Evolutionary conservation across 257 asterid genomes (phyloP).

Genomic region (Solanum rostratum): DNA sequence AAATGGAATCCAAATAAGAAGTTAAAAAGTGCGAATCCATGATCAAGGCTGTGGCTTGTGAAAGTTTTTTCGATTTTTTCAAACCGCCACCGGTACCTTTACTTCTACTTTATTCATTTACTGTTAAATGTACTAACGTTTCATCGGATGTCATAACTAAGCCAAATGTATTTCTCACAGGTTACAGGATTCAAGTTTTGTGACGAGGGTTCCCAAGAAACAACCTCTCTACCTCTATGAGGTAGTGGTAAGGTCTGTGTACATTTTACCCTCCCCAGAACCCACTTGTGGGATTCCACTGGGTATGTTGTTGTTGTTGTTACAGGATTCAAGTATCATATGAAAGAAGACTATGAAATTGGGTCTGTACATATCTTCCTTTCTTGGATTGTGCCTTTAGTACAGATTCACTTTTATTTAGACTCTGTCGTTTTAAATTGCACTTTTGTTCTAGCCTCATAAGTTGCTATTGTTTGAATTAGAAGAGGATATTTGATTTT

Average conservation of each 20-base stretch:
- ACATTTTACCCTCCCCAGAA: no score
- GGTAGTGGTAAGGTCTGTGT: no score
- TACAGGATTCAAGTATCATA: constrained; percentile 48
- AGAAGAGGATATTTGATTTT: not conserved
- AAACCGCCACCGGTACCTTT: constrained; percentile 33
- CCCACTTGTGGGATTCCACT: no score
- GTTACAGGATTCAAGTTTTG: constrained; percentile 65
- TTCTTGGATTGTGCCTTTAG: not conserved
- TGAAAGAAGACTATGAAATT: constrained; percentile 76
- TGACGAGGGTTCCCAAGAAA: no score
- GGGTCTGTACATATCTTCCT: constrained; percentile 41
- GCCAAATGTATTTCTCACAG: constrained; percentile 17
- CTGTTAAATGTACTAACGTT: not conserved
- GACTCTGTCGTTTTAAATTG: not conserved
- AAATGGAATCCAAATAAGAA: constrained; percentile 36
- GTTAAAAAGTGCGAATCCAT: constrained; percentile 48
- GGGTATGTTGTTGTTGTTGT: no score
- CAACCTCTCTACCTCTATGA: no score
- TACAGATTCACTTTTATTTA: not conserved
- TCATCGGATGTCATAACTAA: not conserved
- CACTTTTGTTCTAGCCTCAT: not conserved
- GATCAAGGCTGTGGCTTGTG: constrained; percentile 53
- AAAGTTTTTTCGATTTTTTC: constrained; percentile 72
- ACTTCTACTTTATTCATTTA: not conserved
- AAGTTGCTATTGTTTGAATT: not conserved